Percentiles rank a stretch among this genome's conserved stretches.
Conservation (phyloP, 306 rosid genomes). For the Delonix regia region DNA sequence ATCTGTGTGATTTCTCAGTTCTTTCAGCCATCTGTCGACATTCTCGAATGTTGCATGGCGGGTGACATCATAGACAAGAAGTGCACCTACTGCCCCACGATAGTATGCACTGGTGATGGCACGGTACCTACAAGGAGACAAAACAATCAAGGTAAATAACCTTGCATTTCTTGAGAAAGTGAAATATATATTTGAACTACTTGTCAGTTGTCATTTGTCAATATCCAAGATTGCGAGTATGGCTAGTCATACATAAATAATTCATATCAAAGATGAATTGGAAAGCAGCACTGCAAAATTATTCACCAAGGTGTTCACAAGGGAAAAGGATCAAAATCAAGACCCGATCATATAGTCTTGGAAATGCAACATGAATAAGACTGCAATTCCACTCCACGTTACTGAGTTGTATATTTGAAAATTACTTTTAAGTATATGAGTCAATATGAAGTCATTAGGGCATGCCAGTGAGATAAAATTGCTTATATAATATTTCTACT, state of each 20-base stretch:
- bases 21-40: conserved; percentile 76
- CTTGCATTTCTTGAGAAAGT: neutral
- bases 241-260: neutral
- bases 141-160: neutral
- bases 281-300: neutral
- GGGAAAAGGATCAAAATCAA: neutral
- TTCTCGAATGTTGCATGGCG: conserved; percentile 74
- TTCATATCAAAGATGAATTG: neutral
- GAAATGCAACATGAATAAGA: neutral
- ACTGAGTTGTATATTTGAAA: neutral
- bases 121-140: conserved; percentile 56
- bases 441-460: neutral
- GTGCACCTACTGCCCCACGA: conserved; percentile 78
- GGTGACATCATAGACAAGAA: conserved; percentile 73
- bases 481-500: neutral
- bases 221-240: too few relatives aligned
- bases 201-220: too few relatives aligned
- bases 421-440: neutral
- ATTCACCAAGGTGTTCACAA: neutral
- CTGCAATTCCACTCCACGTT: neutral
- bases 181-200: neutral
- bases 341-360: neutral
- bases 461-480: neutral
- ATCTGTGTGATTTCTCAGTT: conserved; percentile 71
- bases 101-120: conserved; percentile 81